These are phyloP conservation scores for Boletus edulis DNA, from an alignment of 768 basidiomycete species.

Conservation along the genomic window DNA sequence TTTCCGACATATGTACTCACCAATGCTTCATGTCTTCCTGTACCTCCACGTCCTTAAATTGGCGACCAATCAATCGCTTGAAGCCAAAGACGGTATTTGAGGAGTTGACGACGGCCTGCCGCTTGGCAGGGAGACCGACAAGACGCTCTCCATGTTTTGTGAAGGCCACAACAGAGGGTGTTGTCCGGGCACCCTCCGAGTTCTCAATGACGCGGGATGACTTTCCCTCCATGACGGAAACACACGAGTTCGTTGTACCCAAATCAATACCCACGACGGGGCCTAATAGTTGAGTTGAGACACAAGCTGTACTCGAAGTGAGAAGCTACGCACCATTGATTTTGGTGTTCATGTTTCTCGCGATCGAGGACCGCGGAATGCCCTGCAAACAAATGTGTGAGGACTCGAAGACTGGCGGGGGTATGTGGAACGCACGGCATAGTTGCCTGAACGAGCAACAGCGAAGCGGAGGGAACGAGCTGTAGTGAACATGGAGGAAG, in stretches of 20 bases:
- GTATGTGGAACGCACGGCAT: slow-evolving; percentile 51
- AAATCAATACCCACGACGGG: slow-evolving; percentile 97
- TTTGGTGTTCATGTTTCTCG: slow-evolving; percentile 95
- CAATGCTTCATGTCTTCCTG: slow-evolving; percentile 87
- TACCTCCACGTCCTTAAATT: slow-evolving; percentile 92
- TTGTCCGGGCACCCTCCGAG: slow-evolving; percentile 95
- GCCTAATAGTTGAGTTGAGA: slow-evolving; percentile 38
- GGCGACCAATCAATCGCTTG: slow-evolving; percentile 92
- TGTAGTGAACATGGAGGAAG: slow-evolving; percentile 69
- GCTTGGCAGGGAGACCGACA: slow-evolving; percentile 94
- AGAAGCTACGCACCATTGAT: slow-evolving; percentile 61
- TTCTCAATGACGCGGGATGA: slow-evolving; percentile 95
- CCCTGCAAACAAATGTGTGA: slow-evolving; percentile 38
- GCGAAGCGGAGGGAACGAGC: slow-evolving; percentile 62
- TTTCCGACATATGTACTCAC: slow-evolving; percentile 36
- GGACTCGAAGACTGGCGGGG: neutral
- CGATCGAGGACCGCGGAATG: slow-evolving; percentile 69
- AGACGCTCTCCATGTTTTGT: slow-evolving; percentile 97
- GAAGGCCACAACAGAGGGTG: slow-evolving; percentile 98
- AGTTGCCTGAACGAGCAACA: slow-evolving; percentile 57
- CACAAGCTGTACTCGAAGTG: neutral
- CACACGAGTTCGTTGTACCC: slow-evolving; percentile 91
- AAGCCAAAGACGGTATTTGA: slow-evolving; percentile 92
- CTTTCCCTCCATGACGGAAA: slow-evolving; percentile 95
- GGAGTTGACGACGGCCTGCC: slow-evolving; percentile 95